Base-by-base conservation (phyloP, 345 rosid genomes). In the Populus davidiana region DNA sequence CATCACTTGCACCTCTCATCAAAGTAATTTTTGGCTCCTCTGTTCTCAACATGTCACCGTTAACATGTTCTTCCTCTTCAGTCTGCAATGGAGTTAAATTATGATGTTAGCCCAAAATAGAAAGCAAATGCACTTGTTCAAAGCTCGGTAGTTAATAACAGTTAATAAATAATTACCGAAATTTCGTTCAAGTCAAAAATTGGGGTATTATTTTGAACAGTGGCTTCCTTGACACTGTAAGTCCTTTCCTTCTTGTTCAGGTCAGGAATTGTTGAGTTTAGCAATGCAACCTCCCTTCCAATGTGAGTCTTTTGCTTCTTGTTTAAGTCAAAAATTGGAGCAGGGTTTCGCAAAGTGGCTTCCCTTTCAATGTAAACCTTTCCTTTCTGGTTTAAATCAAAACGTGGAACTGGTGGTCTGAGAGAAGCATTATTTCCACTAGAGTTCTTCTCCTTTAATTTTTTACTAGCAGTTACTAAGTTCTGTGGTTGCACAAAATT, bases 151-250 rank as follows among this genome's bases (percentile, higher is more conserved):
- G 49, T 18, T 59, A 5, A 75, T 73, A 27, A 65, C 31, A 27
- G 50, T 18, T 69, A 71, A 5, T 44, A 67, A 67, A 72, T 36
- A 49, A 78, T 75, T 90, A 95, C 98, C 93, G 92, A 93, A 68
- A 93, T 89, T 86, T 90, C 86, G 83, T 96, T 96, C 52, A 96
- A 87, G 88, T 96, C 99, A 73, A 95, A 93, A 78, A 82, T 72
- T 0, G 89, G 87, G 74, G 86, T 78, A 39, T 59, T 77, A 80
- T 81, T 80, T 61, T 35, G 74, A 54, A 71, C 68, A 10, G 70
- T 25, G 10, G 88, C 87, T 70, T 86, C 97, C 75, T 84, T 91
- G 67, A 83, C 85, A 27, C 78, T 65, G 33, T 50, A 75, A 70
- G 61, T 63, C 81, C 81, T 85, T 78, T 79, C 88, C 76, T 76